Evolutionary conservation across 495 filamentous ascomycete genomes (phyloP), one percentile per base, ranked within the genome.

Genomic region (Xylaria bambusicola): DNA sequence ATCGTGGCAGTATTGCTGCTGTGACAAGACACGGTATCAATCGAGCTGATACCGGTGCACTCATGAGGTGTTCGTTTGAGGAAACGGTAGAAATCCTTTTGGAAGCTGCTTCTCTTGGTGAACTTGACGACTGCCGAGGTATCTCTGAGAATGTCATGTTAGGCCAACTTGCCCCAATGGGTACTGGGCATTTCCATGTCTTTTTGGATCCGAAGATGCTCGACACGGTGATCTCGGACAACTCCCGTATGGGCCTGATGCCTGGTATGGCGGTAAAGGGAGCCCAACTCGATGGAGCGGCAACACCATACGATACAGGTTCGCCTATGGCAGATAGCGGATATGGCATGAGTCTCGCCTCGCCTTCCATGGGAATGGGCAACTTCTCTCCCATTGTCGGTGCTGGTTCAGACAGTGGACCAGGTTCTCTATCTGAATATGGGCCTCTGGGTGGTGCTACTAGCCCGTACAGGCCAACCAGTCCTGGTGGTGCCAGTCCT

Each of bases 41-140:
- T 75, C 86, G 95, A 63, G 89, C 92, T 12, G 95, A 99, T 66
- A 99, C 95, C 47, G 94, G 94, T 79, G 94, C 94, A 1, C 80
- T 99, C 66, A 99, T 99, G 94, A 87, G 94, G 70, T 99, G 94
- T 80, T 99, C 94, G 8, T 99, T 99, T 75, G 94, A 99, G 77
- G 95, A 99, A 67, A 99, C 94, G 0, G 94, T 99, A 31, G 94
- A 99, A 71, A 99, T 99, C 76, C 79, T 99, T 24, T 82, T 97
- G 27, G 94, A 99, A 59, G 94, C 94, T 36, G 94, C 94, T 40
- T 90, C 91, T 40, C 87, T 88, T 41, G 94, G 94, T 68, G 94
- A 99, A 73, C 82, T 98, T 18, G 94, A 99, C 66, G 93, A 99
- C 72, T 98, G 95, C 78, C 88, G 91, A 56, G 94, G 94, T 78